Conservation (phyloP, 2,329 filamentous ascomycete species). For the Uncinocarpus reesii region DNA sequence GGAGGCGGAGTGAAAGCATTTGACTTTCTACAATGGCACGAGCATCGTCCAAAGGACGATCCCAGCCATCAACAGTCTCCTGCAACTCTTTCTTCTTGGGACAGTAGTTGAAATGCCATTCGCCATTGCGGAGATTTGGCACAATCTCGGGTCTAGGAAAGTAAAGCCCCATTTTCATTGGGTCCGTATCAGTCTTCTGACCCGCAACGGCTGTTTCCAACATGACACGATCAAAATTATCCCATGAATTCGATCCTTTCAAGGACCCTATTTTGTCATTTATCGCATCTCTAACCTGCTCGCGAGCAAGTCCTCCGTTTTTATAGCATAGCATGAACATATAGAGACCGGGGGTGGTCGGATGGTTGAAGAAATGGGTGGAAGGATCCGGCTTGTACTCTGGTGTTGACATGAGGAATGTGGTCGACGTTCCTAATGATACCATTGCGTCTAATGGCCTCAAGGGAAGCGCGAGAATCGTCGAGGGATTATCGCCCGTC, state of each 20-base stretch:
- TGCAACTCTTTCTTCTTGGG: constrained; percentile 41
- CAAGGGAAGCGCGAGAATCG: constrained; percentile 81
- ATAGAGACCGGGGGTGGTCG: constrained; percentile 77
- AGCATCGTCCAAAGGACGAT: constrained; percentile 59
- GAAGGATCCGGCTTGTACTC: constrained; percentile 77
- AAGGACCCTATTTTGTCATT: constrained; percentile 43
- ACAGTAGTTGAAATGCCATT: constrained; percentile 67
- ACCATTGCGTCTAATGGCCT: constrained; percentile 86
- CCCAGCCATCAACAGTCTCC: constrained; percentile 45
- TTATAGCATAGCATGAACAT: constrained; percentile 99
- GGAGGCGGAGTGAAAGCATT: constrained; percentile 77
- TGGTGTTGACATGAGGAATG: constrained; percentile 95
- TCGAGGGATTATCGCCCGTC: constrained; percentile 92
- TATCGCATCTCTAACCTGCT: constrained; percentile 75
- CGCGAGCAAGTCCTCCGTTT: constrained; percentile 87
- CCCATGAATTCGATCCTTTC: constrained; percentile 54
- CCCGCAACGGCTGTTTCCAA: constrained; percentile 60
- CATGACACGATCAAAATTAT: constrained; percentile 65
- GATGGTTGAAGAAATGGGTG: constrained; percentile 98
- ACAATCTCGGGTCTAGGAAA: constrained; percentile 94
- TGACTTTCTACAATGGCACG: constrained; percentile 90
- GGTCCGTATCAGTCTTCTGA: constrained; percentile 43
- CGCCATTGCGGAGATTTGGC: constrained; percentile 74
- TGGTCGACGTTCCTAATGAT: constrained; percentile 87
- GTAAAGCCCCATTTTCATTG: constrained; percentile 83